Evolutionary conservation across 1,284 basidiomycete species (phyloP).

Genomic region (Meripilus lineatus): DNA sequence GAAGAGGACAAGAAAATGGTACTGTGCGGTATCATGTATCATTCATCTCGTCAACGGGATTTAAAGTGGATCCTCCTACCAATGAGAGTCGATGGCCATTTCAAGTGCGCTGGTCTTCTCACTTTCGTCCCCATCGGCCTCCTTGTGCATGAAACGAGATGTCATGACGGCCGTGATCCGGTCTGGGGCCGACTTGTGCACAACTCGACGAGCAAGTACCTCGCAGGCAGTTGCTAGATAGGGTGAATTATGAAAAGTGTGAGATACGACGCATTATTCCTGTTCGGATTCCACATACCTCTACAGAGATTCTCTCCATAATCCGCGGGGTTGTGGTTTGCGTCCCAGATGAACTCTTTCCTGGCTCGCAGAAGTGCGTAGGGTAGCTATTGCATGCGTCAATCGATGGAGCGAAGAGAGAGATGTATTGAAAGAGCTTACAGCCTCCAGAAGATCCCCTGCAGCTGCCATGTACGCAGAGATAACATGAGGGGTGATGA

Average conservation of each 20-base stretch:
- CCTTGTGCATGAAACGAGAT: slow-evolving; percentile 67
- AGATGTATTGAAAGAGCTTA: slow-evolving; percentile 32
- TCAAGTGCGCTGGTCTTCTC: slow-evolving; percentile 76
- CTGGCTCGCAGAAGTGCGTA: slow-evolving; percentile 80
- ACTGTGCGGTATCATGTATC: slow-evolving; percentile 31
- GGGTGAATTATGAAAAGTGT: not conserved
- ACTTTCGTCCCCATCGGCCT: slow-evolving; percentile 74
- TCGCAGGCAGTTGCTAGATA: slow-evolving; percentile 75
- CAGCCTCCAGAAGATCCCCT: slow-evolving; percentile 77
- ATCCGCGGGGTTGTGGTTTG: slow-evolving; percentile 71
- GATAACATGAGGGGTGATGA: slow-evolving; percentile 70
- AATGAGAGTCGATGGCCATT: slow-evolving; percentile 79
- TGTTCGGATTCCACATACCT: slow-evolving; percentile 37
- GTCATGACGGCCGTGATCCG: slow-evolving; percentile 70
- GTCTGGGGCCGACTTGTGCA: slow-evolving; percentile 64
- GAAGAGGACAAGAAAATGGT: slow-evolving; percentile 83
- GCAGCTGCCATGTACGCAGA: slow-evolving; percentile 60
- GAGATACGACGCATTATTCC: not conserved
- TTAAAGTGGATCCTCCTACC: slow-evolving; percentile 37
- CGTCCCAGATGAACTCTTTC: slow-evolving; percentile 74
- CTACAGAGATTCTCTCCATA: slow-evolving; percentile 82
- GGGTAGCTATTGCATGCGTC: slow-evolving; percentile 46
- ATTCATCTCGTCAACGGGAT: slow-evolving; percentile 5
- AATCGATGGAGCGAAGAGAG: not conserved
- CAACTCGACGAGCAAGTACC: slow-evolving; percentile 78